Percentiles rank a stretch among this genome's conserved stretches.
These are phyloP conservation scores for Fusarium sublunatum DNA, from an alignment of 2,329 filamentous ascomycete species.

Conservation along the genomic window DNA sequence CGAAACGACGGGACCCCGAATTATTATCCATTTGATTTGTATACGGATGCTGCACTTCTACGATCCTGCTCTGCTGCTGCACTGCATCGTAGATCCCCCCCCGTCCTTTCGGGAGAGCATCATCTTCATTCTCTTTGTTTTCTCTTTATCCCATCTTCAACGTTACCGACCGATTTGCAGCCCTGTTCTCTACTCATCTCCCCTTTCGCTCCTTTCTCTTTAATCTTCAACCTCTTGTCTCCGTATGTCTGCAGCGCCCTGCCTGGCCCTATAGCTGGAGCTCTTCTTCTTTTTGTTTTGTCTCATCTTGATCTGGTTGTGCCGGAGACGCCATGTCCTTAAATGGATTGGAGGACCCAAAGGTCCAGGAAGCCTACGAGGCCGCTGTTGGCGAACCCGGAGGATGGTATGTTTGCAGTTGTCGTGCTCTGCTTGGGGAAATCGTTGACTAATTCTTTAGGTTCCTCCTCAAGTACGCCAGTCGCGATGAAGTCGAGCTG, in stretches of 20 bases:
- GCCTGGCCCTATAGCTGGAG: conserved; percentile 14
- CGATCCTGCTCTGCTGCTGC: conserved; percentile 20
- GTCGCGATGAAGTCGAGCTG: conserved; percentile 87
- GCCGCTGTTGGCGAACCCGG: conserved; percentile 82
- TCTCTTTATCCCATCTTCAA: conserved; percentile 15
- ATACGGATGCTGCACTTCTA: not conserved
- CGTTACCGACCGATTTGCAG: conserved; percentile 19
- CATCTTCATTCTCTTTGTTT: conserved; percentile 20
- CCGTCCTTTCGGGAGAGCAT: conserved; percentile 38
- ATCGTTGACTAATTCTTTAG: conserved; percentile 59
- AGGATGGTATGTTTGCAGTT: conserved; percentile 79
- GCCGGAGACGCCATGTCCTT: conserved; percentile 77
- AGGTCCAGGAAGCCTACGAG: conserved; percentile 87
- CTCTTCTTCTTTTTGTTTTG: conserved; percentile 8
- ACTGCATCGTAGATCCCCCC: conserved; percentile 36
- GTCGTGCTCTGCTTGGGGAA: not conserved
- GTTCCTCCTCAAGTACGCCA: conserved; percentile 93
- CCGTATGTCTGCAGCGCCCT: conserved; percentile 12
- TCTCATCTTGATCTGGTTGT: conserved; percentile 26
- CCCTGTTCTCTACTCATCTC: conserved; percentile 8
- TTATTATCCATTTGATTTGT: conserved; percentile 7
- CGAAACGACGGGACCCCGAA: conserved; percentile 37
- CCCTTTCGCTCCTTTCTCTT: conserved; percentile 27
- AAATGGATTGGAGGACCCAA: conserved; percentile 88
- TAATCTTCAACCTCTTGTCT: conserved; percentile 7